phyloP scores from a whole-genome alignment of 1,284 basidiomycete species.

The Tremellales sp. region DNA sequence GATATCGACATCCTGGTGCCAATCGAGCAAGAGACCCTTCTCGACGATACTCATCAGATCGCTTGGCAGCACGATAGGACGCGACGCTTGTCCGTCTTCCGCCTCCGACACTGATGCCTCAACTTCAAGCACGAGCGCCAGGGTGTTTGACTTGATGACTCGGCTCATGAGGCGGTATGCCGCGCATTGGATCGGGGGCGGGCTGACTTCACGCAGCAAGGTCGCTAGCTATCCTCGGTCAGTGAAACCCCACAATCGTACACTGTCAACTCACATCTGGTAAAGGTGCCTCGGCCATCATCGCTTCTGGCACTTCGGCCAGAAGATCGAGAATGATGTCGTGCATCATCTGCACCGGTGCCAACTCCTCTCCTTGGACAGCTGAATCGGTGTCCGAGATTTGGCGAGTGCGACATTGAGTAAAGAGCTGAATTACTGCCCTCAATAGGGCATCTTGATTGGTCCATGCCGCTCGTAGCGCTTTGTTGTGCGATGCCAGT shows the following conservation, averaged over 20 bases:
- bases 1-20: constrained; percentile 45
- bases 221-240: constrained; percentile 19
- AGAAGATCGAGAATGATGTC: constrained; percentile 64
- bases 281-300: constrained; percentile 64
- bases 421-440: constrained; percentile 34
- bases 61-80: constrained; percentile 54
- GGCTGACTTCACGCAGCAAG: constrained; percentile 31
- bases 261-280: constrained; percentile 2
- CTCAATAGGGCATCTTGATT: constrained; percentile 52
- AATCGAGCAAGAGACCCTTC: constrained; percentile 50
- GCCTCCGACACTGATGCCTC: constrained; percentile 52
- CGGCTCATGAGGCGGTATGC: constrained; percentile 37
- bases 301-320: constrained; percentile 59
- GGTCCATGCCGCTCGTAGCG: constrained; percentile 66
- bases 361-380: constrained; percentile 47
- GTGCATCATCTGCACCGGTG: constrained; percentile 65
- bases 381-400: not conserved
- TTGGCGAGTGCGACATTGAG: constrained; percentile 30
- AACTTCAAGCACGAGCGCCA: constrained; percentile 70
- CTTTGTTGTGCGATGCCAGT: constrained; percentile 66
- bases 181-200: constrained; percentile 32
- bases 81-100: constrained; percentile 49
- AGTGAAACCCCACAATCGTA: too few relatives aligned
- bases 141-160: constrained; percentile 34
- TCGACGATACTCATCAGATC: constrained; percentile 66